Evolutionary conservation across 2,329 filamentous ascomycete species (phyloP).

Genomic region (Fusarium illudens): DNA sequence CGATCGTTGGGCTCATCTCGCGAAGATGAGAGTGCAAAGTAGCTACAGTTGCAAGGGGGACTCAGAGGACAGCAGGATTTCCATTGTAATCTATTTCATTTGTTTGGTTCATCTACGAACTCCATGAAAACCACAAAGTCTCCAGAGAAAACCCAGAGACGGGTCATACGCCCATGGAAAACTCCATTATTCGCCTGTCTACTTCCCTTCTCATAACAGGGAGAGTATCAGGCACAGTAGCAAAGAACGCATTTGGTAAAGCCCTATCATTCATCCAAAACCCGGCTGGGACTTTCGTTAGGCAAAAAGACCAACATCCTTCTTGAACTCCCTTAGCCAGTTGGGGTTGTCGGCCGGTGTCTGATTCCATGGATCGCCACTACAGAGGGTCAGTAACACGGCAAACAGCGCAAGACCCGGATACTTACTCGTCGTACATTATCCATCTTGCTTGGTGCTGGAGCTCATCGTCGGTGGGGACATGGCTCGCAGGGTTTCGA

Average conservation of each 20-base stretch:
- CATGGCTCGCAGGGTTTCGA: conserved; percentile 33
- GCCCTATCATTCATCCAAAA: neutral
- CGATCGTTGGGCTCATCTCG: neutral
- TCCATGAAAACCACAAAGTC: too few relatives aligned
- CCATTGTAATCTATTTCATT: neutral
- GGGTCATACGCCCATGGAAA: fast-evolving
- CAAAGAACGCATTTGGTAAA: too few relatives aligned
- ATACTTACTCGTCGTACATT: conserved; percentile 36
- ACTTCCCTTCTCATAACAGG: too few relatives aligned
- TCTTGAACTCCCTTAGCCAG: conserved; percentile 36
- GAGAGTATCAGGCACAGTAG: too few relatives aligned
- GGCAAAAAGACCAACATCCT: neutral
- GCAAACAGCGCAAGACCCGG: neutral
- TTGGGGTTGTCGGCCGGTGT: conserved; percentile 48
- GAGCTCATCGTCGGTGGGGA: conserved; percentile 47
- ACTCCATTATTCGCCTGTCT: neutral
- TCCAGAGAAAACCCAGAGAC: neutral
- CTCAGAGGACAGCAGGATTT: neutral
- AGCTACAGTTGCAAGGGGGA: neutral
- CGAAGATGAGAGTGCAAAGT: neutral
- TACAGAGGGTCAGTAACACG: conserved; percentile 25
- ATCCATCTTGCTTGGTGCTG: conserved; percentile 45
- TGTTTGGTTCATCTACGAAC: too few relatives aligned
- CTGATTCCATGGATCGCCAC: conserved; percentile 47
- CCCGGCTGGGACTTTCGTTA: neutral